Evolutionary conservation across 352 stramenopile species (phyloP), one percentile per base, ranked within the genome.

Genomic region (Globisporangium ultimum): DNA sequence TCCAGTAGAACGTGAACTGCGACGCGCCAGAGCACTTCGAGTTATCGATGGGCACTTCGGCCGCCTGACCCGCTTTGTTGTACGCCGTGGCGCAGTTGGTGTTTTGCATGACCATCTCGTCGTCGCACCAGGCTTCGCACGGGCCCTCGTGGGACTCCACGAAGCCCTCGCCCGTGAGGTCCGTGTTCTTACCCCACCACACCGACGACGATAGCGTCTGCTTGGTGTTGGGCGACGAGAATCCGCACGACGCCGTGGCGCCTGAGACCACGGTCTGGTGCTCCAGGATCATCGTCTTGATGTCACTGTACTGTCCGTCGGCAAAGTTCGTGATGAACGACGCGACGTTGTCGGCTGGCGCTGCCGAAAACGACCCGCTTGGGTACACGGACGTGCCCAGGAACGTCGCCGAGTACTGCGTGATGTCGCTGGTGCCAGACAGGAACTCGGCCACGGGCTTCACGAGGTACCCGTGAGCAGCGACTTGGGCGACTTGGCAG

Each of bases 1-100:
- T 49, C 72, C 72, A 80, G 60, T 80, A 80, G 43, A 78, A 68
- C 24, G 64, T 73, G 43, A 77, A 42, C 13, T 66, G 59, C 17
- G 52, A 70, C 11, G 68, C 52, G 17, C 63, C 55, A 1, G 64
- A 52, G 53, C 72, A 80, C 34, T 57, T 68, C 11, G 53, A 45
- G 11, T 54, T 49, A 12, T 72, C 53, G 58, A 69, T 69, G 32
- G 64, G 64, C 14, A 75, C 34, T 40, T 70, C 52, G 21, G 64
- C 67, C 4, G 56, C 32, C 20, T 54, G 42, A 32, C 50, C 56
- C 1, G 61, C 65, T 7, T 49, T 64, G 63, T 66, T 66, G 61
- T 67, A 67, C 28, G 61, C 43, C 1, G 48, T 63, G 34, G 60
- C 64, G 20, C 64, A 71, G 52, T 71, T 61, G 17, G 58, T 59